Conservation (phyloP, 495 filamentous ascomycete genomes). For the Haplographium delicatum region DNA sequence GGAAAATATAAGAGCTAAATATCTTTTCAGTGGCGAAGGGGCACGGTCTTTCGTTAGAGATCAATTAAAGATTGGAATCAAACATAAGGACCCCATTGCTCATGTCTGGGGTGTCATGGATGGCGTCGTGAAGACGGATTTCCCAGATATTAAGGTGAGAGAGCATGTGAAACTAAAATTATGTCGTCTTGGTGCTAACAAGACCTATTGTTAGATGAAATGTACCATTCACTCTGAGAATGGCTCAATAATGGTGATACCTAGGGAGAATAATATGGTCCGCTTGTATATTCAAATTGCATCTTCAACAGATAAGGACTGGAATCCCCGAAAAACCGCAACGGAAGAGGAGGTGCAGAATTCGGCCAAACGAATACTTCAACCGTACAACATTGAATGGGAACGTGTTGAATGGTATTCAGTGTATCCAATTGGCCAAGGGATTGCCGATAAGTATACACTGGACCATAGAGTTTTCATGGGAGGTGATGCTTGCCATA, state of each 20-base stretch:
- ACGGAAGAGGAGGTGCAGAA: constrained; percentile 63
- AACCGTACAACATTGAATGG: constrained; percentile 66
- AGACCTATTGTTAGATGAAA: constrained; percentile 62
- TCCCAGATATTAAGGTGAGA: constrained; percentile 64
- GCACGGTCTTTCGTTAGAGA: constrained; percentile 54
- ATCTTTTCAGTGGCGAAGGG: constrained; percentile 57
- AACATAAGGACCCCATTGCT: constrained; percentile 57
- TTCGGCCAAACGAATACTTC: constrained; percentile 59
- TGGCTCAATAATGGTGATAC: constrained; percentile 73
- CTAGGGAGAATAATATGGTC: constrained; percentile 69
- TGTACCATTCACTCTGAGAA: constrained; percentile 69
- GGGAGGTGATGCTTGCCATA: constrained; percentile 78
- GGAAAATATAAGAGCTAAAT: constrained; percentile 50
- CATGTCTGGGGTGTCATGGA: constrained; percentile 76
- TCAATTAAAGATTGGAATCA: constrained; percentile 57
- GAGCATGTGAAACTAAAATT: no score
- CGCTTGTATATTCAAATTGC: constrained; percentile 73
- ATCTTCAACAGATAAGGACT: constrained; percentile 57
- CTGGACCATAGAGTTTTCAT: constrained; percentile 68
- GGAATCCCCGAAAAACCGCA: constrained; percentile 54
- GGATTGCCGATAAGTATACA: constrained; percentile 62
- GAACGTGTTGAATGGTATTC: constrained; percentile 64
- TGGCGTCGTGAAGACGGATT: constrained; percentile 68
- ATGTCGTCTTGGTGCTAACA: no score
- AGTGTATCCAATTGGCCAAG: constrained; percentile 69